Base-by-base conservation (phyloP, 1,284 basidiomycete genomes). In the Moesziomyces sp. region DNA sequence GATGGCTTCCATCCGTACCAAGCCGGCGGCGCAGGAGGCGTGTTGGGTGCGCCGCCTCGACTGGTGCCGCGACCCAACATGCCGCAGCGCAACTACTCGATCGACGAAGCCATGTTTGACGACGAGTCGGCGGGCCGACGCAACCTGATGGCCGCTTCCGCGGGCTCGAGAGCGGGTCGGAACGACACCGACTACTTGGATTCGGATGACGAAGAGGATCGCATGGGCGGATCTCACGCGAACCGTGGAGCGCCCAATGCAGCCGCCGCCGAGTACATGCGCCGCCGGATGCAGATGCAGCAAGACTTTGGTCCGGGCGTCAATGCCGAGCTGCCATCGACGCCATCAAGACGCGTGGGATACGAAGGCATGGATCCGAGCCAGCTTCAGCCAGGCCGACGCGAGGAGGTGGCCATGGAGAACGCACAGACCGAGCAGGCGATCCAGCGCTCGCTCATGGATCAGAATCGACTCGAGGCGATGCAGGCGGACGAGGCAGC, bases 81-180 rank as follows among this genome's bases (percentile, higher is more conserved):
- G 59, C 63, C 62, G 6, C 62, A 62, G 51, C 35, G 67, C n/a
- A 54, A 56, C 57, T 63, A 74, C 55, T 74, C 72, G 51, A 74
- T 66, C 43, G 72, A 70, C 51, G 72, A 70, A n/a, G 56, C 52
- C 38, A 61, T 66, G 55, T 74, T 59, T 43, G 72, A 74, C 54
- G 72, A 74, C 46, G 72, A 74, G 21, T 55, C 59, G 30, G 66
- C 56, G 1, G 56, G 66, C 23, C 55, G 72, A 46, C 67, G 67
- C 53, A 63, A 74, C 40, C 54, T 74, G 46, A 65, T 69, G 56
- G 66, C 61, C 0, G 64, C 58, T 1, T 48, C 55, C 35, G 49
- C 49, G 0, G 48, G 24, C 13, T 14, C 50, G 23, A 51, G 50
- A 5, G 30, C 16, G 16, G 55, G 58, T 2, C 52, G 57, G 38